phyloP scores from a whole-genome alignment of 1,284 basidiomycete genomes.

The Ceraceosorus guamensis region DNA sequence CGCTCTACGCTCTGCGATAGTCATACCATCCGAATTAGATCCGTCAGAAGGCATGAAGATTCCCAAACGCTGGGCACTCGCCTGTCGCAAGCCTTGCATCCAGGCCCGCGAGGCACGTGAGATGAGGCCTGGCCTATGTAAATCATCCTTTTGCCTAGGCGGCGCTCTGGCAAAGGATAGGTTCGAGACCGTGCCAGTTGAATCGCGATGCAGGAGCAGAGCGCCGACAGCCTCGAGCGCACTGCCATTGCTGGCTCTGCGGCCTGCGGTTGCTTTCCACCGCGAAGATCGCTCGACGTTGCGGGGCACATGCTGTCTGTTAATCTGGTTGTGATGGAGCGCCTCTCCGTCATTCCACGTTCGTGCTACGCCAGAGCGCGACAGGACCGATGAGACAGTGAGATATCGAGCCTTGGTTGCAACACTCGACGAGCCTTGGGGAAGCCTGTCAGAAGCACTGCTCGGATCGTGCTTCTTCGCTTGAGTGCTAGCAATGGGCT shows the following conservation, averaged over 20 bases:
- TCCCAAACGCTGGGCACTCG: conserved; percentile 1
- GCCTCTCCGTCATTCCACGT: conserved; percentile 1
- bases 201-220: conserved; percentile 31
- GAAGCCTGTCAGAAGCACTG: too few species aligned
- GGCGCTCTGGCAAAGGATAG: conserved; percentile 20
- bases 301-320: background rate
- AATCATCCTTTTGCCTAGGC: background rate
- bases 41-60: conserved; percentile 4
- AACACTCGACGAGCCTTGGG: too few species aligned
- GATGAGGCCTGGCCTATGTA: background rate
- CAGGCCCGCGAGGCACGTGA: conserved; percentile 4
- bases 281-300: background rate
- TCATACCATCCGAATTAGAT: conserved; percentile 6
- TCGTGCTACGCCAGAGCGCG: conserved; percentile 18
- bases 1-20: conserved; percentile 34
- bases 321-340: conserved; percentile 4
- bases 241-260: conserved; percentile 30
- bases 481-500: too few species aligned
- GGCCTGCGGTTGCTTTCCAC: background rate
- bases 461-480: too few species aligned
- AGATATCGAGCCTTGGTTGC: conserved; percentile 21
- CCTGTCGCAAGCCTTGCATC: conserved; percentile 2
- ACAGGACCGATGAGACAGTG: conserved; percentile 36
- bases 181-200: conserved; percentile 25
- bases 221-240: conserved; percentile 43